phyloP scores from a whole-genome alignment of 2,329 filamentous ascomycete genomes.

The Tricladium varicosporioides region DNA sequence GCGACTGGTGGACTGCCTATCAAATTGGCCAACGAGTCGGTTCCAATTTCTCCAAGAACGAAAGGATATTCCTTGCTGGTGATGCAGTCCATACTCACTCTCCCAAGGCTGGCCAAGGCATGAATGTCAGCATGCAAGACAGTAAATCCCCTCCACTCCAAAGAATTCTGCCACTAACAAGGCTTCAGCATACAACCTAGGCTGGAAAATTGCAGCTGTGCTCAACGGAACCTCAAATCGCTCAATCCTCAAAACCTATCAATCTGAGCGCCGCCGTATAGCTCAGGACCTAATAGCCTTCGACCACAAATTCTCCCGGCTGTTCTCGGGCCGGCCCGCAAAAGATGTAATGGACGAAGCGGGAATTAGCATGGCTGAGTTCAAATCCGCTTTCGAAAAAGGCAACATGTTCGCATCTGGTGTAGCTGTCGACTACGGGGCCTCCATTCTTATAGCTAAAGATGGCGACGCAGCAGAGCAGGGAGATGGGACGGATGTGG shows the following conservation, averaged over 20 bases:
- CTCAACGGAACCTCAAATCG: constrained; percentile 38
- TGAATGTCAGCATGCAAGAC: constrained; percentile 59
- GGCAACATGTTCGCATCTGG: constrained; percentile 59
- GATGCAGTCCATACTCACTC: constrained; percentile 54
- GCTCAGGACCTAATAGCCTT: constrained; percentile 67
- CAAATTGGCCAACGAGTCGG: constrained; percentile 59
- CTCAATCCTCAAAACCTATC: constrained; percentile 59
- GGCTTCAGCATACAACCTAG: constrained; percentile 51
- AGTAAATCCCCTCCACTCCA: constrained; percentile 48
- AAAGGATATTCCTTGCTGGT: constrained; percentile 53
- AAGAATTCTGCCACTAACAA: constrained; percentile 40
- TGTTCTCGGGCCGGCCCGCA: constrained; percentile 56
- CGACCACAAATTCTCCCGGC: constrained; percentile 55
- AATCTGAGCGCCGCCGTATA: constrained; percentile 58
- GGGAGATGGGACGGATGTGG: constrained; percentile 47
- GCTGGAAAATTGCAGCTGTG: constrained; percentile 51
- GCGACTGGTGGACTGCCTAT: constrained; percentile 59
- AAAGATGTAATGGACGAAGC: constrained; percentile 41
- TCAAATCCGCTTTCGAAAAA: constrained; percentile 58
- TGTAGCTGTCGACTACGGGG: constrained; percentile 54
- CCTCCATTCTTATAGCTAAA: constrained; percentile 55
- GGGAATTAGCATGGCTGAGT: constrained; percentile 59
- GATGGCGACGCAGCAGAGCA: constrained; percentile 41
- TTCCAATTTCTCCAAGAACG: constrained; percentile 40
- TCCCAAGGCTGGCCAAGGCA: constrained; percentile 62